Conservation (phyloP, 2,329 filamentous ascomycete genomes). For the Hypoxylon sp. region DNA sequence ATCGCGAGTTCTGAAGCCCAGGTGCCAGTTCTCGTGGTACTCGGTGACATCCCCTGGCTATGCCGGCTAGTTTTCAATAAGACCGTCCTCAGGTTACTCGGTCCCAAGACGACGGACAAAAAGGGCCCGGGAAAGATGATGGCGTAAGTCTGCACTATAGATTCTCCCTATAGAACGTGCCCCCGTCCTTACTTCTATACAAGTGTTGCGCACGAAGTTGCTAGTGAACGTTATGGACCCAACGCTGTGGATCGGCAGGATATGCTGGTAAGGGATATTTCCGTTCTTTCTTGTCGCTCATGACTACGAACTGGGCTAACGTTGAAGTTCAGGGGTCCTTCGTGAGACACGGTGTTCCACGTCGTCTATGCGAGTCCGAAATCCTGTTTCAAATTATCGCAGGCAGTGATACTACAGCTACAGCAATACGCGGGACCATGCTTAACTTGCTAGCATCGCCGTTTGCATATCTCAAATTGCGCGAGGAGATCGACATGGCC, state of each 20-base stretch:
- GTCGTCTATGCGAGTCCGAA: conserved; percentile 42
- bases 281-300: not conserved
- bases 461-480: conserved; percentile 58
- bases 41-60: conserved; percentile 60
- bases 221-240: conserved; percentile 60
- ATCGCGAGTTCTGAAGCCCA: conserved; percentile 57
- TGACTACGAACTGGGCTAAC: not conserved
- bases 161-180: not conserved
- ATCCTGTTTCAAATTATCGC: conserved; percentile 55
- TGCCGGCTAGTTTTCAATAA: conserved; percentile 55
- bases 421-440: conserved; percentile 62
- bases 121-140: conserved; percentile 52
- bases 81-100: conserved; percentile 55
- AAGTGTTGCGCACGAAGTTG: conserved; percentile 62
- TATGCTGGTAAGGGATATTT: conserved; percentile 60
- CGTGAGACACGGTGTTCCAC: conserved; percentile 41
- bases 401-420: conserved; percentile 67
- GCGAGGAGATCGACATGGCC: conserved; percentile 61
- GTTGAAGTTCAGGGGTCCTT: conserved; percentile 40
- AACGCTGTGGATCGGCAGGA: conserved; percentile 61
- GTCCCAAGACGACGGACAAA: conserved; percentile 55
- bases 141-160: conserved; percentile 43
- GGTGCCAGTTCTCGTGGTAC: conserved; percentile 58
- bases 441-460: conserved; percentile 63
- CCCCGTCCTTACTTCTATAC: not conserved